phyloP scores from a whole-genome alignment of 345 rosid genomes.

The Mercurialis annua region DNA sequence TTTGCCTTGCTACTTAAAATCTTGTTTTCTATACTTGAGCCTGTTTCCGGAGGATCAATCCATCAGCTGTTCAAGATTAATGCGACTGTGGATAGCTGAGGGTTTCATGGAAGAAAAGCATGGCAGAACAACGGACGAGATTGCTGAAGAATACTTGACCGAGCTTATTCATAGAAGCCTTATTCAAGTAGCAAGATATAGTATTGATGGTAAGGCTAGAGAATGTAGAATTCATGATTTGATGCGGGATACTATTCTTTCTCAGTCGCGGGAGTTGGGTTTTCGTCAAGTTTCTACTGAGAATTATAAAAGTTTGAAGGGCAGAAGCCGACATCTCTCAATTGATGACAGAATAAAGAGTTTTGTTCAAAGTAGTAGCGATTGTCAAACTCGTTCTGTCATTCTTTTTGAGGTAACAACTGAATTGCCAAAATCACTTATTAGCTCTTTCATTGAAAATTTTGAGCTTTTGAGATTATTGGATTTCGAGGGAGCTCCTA shows the following conservation, averaged over 20 bases:
- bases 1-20: too few species aligned
- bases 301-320: background rate
- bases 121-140: background rate
- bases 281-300: background rate
- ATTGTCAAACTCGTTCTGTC: too few species aligned
- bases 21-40: background rate
- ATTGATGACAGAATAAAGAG: background rate
- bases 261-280: background rate
- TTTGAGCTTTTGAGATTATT: background rate
- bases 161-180: constrained; percentile 3
- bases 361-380: too few species aligned
- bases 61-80: background rate
- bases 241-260: background rate
- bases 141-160: constrained; percentile 9
- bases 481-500: too few species aligned
- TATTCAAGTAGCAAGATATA: constrained; percentile 1
- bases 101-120: constrained; percentile 7
- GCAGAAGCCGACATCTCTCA: background rate
- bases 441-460: background rate
- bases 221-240: constrained; percentile 14
- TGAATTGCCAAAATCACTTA: background rate
- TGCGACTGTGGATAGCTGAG: constrained; percentile 14
- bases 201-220: background rate
- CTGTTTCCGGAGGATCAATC: constrained; percentile 7
- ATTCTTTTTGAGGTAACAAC: background rate